These are phyloP conservation scores for Hapsidospora chrysogenum DNA, from an alignment of 495 filamentous ascomycete genomes.

Conservation along the genomic window DNA sequence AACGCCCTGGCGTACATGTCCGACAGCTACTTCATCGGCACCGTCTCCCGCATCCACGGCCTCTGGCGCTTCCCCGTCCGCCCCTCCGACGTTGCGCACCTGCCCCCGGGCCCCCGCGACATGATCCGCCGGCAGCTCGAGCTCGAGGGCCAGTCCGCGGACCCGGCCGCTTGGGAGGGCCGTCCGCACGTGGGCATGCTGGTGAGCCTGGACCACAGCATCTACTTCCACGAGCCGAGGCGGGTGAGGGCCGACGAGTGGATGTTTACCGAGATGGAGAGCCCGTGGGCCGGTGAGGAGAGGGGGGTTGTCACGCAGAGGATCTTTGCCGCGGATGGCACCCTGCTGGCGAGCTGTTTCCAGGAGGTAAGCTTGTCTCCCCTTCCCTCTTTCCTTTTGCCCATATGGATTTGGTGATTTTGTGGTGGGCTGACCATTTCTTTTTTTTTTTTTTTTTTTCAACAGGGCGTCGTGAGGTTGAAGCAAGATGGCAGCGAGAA, in stretches of 20 bases:
- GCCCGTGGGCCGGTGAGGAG: constrained; percentile 85
- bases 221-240: constrained; percentile 82
- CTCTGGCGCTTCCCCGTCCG: constrained; percentile 41
- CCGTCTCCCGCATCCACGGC: constrained; percentile 59
- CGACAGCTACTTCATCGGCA: constrained; percentile 84
- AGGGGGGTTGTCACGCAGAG: constrained; percentile 73
- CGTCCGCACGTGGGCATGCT: constrained; percentile 70
- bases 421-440: constrained; percentile 1
- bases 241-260: constrained; percentile 79
- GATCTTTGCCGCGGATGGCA: constrained; percentile 73
- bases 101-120: constrained; percentile 12
- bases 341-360: constrained; percentile 67
- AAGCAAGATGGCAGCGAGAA: constrained; percentile 14
- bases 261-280: constrained; percentile 85
- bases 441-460: not conserved
- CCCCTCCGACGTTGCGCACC: constrained; percentile 15
- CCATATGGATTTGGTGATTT: not conserved
- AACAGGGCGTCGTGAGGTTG: constrained; percentile 36
- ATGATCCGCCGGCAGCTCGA: constrained; percentile 19
- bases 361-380: constrained; percentile 43
- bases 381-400: constrained; percentile 6
- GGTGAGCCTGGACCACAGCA: constrained; percentile 84
- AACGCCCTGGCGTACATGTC: constrained; percentile 82
- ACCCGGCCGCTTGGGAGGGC: constrained; percentile 15
- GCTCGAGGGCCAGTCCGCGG: constrained; percentile 21